Conservation (phyloP, 2,329 filamentous ascomycete genomes). For the Xylariaceae sp. region DNA sequence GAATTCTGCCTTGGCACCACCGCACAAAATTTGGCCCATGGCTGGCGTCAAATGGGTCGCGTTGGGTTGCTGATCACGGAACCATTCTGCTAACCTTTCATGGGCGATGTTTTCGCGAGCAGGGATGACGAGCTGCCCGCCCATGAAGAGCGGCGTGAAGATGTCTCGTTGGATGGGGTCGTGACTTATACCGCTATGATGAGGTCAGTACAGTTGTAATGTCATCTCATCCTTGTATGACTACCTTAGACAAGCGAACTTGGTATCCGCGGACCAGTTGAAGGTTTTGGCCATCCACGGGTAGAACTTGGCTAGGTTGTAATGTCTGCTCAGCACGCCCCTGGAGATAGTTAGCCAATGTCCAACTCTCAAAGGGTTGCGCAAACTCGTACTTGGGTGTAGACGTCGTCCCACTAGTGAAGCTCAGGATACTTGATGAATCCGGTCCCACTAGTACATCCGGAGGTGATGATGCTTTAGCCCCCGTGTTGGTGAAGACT, state of each 20-base stretch:
- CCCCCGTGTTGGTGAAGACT: conserved; percentile 52
- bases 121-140: conserved; percentile 74
- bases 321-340: conserved; percentile 84
- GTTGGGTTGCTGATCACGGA: conserved; percentile 68
- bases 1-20: conserved; percentile 73
- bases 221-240: too few relatives aligned
- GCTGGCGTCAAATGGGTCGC: conserved; percentile 90
- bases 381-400: conserved; percentile 55
- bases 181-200: conserved; percentile 70
- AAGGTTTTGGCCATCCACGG: conserved; percentile 91
- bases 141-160: conserved; percentile 85
- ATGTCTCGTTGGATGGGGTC: conserved; percentile 71
- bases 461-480: conserved; percentile 54
- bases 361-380: too few relatives aligned
- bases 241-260: conserved; percentile 67
- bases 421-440: conserved; percentile 70
- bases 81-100: conserved; percentile 85
- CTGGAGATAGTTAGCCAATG: too few relatives aligned
- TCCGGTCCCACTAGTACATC: conserved; percentile 82
- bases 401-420: conserved; percentile 73
- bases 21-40: conserved; percentile 94
- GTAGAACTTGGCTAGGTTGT: conserved; percentile 79
- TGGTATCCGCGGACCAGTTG: conserved; percentile 64
- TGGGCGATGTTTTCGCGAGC: conserved; percentile 80
- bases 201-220: too few relatives aligned